Base-by-base conservation (phyloP, 371 early-diverging fungal genomes). In the Thermomucor indicae-seudaticae region DNA sequence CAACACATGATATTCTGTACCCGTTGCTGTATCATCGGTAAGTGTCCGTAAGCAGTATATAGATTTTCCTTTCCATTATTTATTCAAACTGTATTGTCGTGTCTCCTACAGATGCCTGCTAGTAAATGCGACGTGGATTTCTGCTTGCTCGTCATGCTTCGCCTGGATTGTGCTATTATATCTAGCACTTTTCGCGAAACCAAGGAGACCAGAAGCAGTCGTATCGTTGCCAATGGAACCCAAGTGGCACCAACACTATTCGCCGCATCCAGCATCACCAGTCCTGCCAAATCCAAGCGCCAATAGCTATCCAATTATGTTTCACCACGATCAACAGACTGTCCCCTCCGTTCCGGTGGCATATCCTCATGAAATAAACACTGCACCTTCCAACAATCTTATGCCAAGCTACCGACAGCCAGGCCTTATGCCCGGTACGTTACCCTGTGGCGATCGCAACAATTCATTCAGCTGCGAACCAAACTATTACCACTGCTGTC, bases 11-110 rank as follows among this genome's bases (percentile, higher is more conserved):
- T 30, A 43, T 38, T 38, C 51, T 55, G 8, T 68, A 66, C 43
- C 73, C 69, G 0, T 8, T 68, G 16, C 46, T 72, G 8, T 68
- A 62, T 42, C 65, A 65, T 32, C 60, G 73, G 73, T 68, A 60
- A 28, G 40, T n/a, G n/a, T 4, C 11, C 10, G 3, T 4, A 37
- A 10, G 37, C 19, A 5, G 11, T 14, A 5, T 37, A 5, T 37
- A 3, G 16, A 17, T 3, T 19, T 14, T 10, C 11, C 24, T 29
- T 49, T 6, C 16, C 19, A 20, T 1, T 19, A 37, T 10, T 23
- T 29, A 17, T 28, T 23, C 17, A 16, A 11, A 37, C 37, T 5
- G 37, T 11, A 37, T 37, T 3, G 14, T 37, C 4, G 19, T 37
- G 37, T 16, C 10, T 5, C n/a, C 24, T 28, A 14, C 17, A 44